phyloP scores from a whole-genome alignment of 495 filamentous ascomycete genomes.

The Xylaria longipes region DNA sequence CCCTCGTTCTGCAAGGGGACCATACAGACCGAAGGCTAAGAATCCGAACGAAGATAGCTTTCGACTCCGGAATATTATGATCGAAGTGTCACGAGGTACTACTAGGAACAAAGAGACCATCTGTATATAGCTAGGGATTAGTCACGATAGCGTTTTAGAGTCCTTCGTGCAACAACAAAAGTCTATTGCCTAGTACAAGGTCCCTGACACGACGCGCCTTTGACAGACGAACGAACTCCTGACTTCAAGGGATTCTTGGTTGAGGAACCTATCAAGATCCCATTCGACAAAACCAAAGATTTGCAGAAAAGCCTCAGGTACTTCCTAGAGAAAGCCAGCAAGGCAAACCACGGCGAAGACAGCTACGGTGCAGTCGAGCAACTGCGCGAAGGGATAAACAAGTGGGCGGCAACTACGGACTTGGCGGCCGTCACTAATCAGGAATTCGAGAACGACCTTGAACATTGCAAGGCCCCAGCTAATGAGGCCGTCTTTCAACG shows the following conservation, averaged over 20 bases:
- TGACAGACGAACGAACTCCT: not conserved
- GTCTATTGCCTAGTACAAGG: too few relatives aligned
- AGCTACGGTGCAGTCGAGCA: not conserved
- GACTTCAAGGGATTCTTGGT: not conserved
- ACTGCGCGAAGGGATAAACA: not conserved
- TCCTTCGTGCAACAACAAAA: too few relatives aligned
- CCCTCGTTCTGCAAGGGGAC: not conserved
- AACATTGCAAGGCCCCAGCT: not conserved
- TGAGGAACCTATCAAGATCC: not conserved
- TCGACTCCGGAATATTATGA: not conserved
- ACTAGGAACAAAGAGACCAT: too few relatives aligned
- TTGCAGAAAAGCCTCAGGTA: not conserved
- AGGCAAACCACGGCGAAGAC: not conserved
- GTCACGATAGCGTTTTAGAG: too few relatives aligned
- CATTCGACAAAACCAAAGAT: not conserved
- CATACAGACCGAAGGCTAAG: not conserved
- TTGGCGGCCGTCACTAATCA: slow-evolving; percentile 2
- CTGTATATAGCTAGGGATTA: too few relatives aligned
- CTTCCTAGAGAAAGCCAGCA: not conserved
- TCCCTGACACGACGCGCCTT: too few relatives aligned
- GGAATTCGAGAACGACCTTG: not conserved
- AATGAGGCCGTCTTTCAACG: slow-evolving; percentile 1
- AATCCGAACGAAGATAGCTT: not conserved
- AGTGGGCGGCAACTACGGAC: slow-evolving; percentile 2
- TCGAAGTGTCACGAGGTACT: too few relatives aligned